Percentiles rank a stretch among this genome's conserved stretches.
Conservation (phyloP, 306 rosid genomes). For the Oemleria cerasiformis region DNA sequence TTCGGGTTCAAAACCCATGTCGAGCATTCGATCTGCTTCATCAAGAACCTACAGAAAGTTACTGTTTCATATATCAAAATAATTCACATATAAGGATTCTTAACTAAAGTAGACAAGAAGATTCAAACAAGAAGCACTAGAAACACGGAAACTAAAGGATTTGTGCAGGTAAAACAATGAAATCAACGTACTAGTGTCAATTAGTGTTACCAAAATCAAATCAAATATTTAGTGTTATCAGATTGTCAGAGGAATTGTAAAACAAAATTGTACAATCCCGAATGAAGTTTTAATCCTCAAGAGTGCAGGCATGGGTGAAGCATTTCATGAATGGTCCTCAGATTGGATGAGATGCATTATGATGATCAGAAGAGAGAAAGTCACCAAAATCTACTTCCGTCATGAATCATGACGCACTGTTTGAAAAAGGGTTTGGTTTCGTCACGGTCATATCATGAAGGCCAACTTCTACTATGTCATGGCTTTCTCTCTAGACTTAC, state of each 20-base stretch:
- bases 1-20: constrained; percentile 93
- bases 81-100: background rate
- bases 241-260: background rate
- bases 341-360: background rate
- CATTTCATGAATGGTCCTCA: background rate
- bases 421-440: background rate
- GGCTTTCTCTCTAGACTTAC: background rate
- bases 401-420: background rate
- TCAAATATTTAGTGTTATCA: background rate
- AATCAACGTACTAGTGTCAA: background rate
- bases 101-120: background rate
- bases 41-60: constrained; percentile 71
- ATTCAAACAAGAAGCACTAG: background rate
- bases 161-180: background rate
- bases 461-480: background rate
- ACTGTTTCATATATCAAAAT: constrained; percentile 2
- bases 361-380: background rate
- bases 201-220: background rate
- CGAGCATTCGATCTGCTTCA: constrained; percentile 99
- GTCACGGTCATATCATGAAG: background rate
- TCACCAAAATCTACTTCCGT: too few species aligned
- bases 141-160: background rate
- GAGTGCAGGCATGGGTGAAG: background rate
- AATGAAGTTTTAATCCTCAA: background rate
- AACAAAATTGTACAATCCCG: background rate